Evolutionary conservation across 1,284 basidiomycete species (phyloP).

Genomic region (Bondarzewia mesenterica): DNA sequence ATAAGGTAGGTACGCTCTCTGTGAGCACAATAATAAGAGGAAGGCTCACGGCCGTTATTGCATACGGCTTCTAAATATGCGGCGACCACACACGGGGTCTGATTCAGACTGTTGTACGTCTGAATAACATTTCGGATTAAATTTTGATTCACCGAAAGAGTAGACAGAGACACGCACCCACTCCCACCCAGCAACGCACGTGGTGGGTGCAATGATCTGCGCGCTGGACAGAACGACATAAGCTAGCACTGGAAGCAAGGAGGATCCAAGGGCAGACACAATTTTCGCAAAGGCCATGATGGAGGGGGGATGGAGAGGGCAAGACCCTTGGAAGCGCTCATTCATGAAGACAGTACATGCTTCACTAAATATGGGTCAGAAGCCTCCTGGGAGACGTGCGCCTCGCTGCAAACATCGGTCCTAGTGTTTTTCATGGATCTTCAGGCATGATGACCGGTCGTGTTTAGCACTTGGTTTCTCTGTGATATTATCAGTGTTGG

Average conservation of each 20-base stretch:
- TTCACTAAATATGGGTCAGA: too few relatives aligned
- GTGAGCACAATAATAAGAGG: neutral
- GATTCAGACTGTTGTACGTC: constrained; percentile 8
- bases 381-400: too few relatives aligned
- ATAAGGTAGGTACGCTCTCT: neutral
- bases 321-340: too few relatives aligned
- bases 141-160: neutral
- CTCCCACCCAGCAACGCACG: neutral
- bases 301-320: neutral
- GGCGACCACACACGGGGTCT: constrained; percentile 7
- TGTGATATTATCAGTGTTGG: too few relatives aligned
- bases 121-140: neutral
- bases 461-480: too few relatives aligned
- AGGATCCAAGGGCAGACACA: neutral
- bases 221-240: neutral
- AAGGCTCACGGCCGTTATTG: constrained; percentile 6
- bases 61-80: constrained; percentile 6
- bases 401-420: too few relatives aligned
- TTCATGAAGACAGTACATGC: too few relatives aligned
- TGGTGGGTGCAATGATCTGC: neutral
- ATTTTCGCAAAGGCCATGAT: neutral
- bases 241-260: neutral
- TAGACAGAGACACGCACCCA: constrained; percentile 10
- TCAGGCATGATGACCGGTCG: too few relatives aligned
- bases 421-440: too few relatives aligned